Evolutionary conservation across 2,329 filamentous ascomycete genomes (phyloP).

Genomic region (Coccinonectria pachysandricola): DNA sequence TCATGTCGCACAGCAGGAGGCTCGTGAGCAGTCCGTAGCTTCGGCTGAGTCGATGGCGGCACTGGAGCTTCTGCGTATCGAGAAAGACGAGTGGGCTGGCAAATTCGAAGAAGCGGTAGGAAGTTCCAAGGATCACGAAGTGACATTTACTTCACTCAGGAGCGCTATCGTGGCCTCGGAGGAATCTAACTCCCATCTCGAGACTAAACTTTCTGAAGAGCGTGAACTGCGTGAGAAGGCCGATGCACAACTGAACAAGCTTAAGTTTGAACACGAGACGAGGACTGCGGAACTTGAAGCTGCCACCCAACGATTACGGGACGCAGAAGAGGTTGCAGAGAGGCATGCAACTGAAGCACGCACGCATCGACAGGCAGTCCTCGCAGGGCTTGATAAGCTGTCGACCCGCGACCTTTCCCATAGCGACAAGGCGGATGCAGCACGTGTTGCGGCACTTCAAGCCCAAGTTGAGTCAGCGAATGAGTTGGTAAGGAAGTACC

Average conservation of each 20-base stretch:
- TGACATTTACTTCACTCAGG: slow-evolving; percentile 64
- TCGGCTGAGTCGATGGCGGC: slow-evolving; percentile 67
- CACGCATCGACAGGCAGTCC: slow-evolving; percentile 71
- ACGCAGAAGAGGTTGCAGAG: slow-evolving; percentile 81
- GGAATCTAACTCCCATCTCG: slow-evolving; percentile 65
- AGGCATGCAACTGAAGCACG: slow-evolving; percentile 80
- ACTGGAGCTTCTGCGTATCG: slow-evolving; percentile 67
- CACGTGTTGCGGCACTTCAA: slow-evolving; percentile 65
- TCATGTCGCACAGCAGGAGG: slow-evolving; percentile 65
- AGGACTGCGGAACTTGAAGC: slow-evolving; percentile 67
- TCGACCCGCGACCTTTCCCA: slow-evolving; percentile 41
- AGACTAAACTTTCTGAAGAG: slow-evolving; percentile 77
- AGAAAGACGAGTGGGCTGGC: slow-evolving; percentile 66
- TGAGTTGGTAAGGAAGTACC: slow-evolving; percentile 73
- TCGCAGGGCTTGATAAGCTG: slow-evolving; percentile 73
- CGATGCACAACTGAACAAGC: slow-evolving; percentile 64
- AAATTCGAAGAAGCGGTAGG: slow-evolving; percentile 58
- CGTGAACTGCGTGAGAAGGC: slow-evolving; percentile 62
- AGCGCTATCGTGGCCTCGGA: slow-evolving; percentile 70
- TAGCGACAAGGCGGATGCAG: slow-evolving; percentile 40
- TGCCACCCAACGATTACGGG: slow-evolving; percentile 62
- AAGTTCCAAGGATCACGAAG: slow-evolving; percentile 58
- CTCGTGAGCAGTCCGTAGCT: slow-evolving; percentile 70
- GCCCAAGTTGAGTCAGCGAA: slow-evolving; percentile 71
- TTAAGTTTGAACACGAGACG: slow-evolving; percentile 76